Evolutionary conservation across 306 rosid species (phyloP).

Genomic region (Senna tora): DNA sequence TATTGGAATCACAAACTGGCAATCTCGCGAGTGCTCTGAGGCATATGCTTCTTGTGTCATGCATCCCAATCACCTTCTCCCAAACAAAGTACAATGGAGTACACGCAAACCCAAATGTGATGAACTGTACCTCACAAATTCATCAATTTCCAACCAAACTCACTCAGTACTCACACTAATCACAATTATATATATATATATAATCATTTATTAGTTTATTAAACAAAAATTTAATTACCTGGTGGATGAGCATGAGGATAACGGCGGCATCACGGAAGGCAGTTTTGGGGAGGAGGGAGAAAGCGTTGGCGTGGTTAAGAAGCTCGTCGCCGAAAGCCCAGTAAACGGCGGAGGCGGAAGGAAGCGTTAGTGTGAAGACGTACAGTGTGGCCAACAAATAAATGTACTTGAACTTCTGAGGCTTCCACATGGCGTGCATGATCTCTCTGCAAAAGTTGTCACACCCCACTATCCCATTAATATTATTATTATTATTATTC

Average conservation of each 20-base stretch:
- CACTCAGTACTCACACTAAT: too few relatives aligned
- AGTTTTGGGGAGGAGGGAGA: conserved; percentile 61
- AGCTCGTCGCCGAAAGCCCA: conserved; percentile 77
- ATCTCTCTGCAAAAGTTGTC: conserved; percentile 54
- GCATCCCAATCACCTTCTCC: conserved; percentile 83
- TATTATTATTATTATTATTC: background rate
- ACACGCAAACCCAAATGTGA: conserved; percentile 75
- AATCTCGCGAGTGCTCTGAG: conserved; percentile 64
- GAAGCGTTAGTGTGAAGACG: conserved; percentile 71
- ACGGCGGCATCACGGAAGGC: conserved; percentile 71
- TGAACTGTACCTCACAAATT: conserved; percentile 53
- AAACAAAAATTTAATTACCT: conserved; percentile 39
- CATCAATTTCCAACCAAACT: too few relatives aligned
- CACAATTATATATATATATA: too few relatives aligned
- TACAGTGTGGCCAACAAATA: conserved; percentile 66
- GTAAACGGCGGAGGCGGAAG: conserved; percentile 64
- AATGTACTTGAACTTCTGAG: conserved; percentile 66
- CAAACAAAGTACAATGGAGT: conserved; percentile 73
- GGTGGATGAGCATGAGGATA: conserved; percentile 72
- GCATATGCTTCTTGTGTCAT: conserved; percentile 65
- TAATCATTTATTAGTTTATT: too few relatives aligned
- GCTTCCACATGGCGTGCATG: conserved; percentile 90
- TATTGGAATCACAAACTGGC: conserved; percentile 66
- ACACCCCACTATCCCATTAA: background rate
- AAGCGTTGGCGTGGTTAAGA: conserved; percentile 68